A percentile compares a stretch with the other conserved stretches of the same genome.
phyloP scores from a whole-genome alignment of 768 basidiomycete species.

The Erythrobasidium yunnanense region DNA sequence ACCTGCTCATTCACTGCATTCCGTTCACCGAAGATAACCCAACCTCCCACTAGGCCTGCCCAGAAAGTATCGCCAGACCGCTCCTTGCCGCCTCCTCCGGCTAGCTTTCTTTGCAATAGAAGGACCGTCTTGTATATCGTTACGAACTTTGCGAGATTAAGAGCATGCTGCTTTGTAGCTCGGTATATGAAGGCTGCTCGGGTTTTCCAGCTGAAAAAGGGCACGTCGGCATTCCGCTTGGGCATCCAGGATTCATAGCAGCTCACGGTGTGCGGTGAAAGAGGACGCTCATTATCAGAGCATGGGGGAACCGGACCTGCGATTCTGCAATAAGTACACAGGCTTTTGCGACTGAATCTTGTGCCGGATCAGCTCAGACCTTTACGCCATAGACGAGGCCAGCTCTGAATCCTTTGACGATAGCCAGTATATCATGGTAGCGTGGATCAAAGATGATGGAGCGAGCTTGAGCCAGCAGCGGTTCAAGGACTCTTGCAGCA shows the following conservation, averaged over 20 bases:
- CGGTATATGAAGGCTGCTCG: constrained; percentile 59
- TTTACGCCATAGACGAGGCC: constrained; percentile 41
- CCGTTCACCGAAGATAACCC: constrained; percentile 63
- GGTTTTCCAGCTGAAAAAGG: constrained; percentile 54
- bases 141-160: constrained; percentile 88
- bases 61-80: constrained; percentile 74
- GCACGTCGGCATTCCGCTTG: neutral
- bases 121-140: constrained; percentile 79
- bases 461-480: constrained; percentile 40
- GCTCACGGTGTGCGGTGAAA: constrained; percentile 13
- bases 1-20: constrained; percentile 88
- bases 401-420: constrained; percentile 71
- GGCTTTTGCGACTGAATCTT: too few relatives aligned
- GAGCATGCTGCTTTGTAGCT: constrained; percentile 79
- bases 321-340: neutral
- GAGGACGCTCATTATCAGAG: neutral
- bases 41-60: constrained; percentile 79
- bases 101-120: constrained; percentile 61
- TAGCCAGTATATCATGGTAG: constrained; percentile 79
- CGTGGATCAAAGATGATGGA: constrained; percentile 48
- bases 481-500: neutral
- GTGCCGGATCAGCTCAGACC: neutral
- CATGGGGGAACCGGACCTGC: constrained; percentile 34
- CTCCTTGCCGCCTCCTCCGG: constrained; percentile 55
- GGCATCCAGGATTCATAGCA: neutral